Base-by-base conservation (phyloP, 768 basidiomycete genomes). In the Mrakia blollopis region DNA sequence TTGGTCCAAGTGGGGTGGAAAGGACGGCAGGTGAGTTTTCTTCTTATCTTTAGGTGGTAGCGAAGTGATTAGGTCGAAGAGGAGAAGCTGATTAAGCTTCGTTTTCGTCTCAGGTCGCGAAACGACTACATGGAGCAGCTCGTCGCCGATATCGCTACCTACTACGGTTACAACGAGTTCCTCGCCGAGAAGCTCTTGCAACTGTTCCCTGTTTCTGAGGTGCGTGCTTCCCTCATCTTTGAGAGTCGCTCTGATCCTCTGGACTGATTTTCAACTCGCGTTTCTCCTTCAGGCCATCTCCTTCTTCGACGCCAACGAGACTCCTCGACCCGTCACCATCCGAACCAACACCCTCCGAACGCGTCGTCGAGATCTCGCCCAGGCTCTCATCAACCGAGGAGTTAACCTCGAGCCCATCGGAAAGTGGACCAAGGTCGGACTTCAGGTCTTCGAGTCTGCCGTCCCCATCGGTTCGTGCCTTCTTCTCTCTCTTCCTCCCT, bases 351-450 rank as follows among this genome's bases (percentile, higher is more conserved):
- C 95, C 7, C 88, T 99, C 28, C 92, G 92, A 75, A 94, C 94
- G 0, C 88, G 97, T 79, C 87, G 97, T 80, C 89, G 96, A 68
- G 97, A 98, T 83, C 89, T 99, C 77, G 96, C 93, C 1, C 96
- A 98, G 84, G 88, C 90, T 0, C 87, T 99, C 50, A 90, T 98
- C 80, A 97, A 97, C 83, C 89, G 97, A 68, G 97, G 97, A 47
- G 97, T 98, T 78, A 97, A 93, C 82, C 88, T 99, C 74, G 96
- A 98, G 83, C 95, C 97, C 30, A 95, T 99, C 80, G 97, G 96
- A 41, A 98, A 98, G 85, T 98, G 97, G 97, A 93, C 93, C 39
- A 98, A 98, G 82, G 95, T 98, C 79, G 97, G 97, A 23, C 87
- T 99, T n/a, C 97, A 98, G 84, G 91, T 99, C 4, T 98, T 98